Conservation (phyloP, 1,284 basidiomycete genomes). For the Earliella scabrosa region DNA sequence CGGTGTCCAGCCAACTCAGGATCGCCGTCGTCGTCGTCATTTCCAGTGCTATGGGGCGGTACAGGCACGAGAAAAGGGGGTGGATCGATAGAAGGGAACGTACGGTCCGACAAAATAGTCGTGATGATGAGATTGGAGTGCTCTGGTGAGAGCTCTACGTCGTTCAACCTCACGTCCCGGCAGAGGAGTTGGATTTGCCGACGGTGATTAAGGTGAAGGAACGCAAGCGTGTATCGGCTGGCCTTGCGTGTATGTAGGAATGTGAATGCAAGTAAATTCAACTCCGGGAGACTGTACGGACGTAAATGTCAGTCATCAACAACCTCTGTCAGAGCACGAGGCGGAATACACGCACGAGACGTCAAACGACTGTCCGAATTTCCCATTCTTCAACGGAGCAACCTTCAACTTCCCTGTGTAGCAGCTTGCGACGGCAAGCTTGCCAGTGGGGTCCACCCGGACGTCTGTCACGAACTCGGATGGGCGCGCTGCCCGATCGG, state of each 20-base stretch:
- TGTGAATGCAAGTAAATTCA: constrained; percentile 73
- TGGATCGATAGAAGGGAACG: constrained; percentile 38
- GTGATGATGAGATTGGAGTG: constrained; percentile 52
- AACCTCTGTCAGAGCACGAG: not conserved
- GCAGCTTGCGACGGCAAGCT: constrained; percentile 62
- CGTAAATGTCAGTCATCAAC: constrained; percentile 4
- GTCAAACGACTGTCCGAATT: constrained; percentile 61
- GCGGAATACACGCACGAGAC: constrained; percentile 53
- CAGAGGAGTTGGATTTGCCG: constrained; percentile 63
- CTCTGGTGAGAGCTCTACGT: constrained; percentile 55
- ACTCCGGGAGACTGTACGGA: constrained; percentile 65
- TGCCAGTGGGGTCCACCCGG: constrained; percentile 63
- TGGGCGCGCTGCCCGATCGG: constrained; percentile 56
- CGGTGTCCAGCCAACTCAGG: constrained; percentile 40
- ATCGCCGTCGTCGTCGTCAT: constrained; percentile 31
- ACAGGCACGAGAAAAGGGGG: constrained; percentile 53
- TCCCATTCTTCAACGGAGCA: constrained; percentile 55
- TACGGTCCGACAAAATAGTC: constrained; percentile 36
- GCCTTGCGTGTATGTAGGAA: constrained; percentile 54
- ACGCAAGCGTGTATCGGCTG: constrained; percentile 60
- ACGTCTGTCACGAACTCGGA: constrained; percentile 74
- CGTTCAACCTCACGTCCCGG: constrained; percentile 55
- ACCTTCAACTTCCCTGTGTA: constrained; percentile 73
- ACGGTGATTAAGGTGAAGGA: constrained; percentile 72
- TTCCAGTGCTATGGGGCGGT: constrained; percentile 36